Evolutionary conservation across 1,284 basidiomycete genomes (phyloP).

Genomic region (Malassezia yamatoensis): DNA sequence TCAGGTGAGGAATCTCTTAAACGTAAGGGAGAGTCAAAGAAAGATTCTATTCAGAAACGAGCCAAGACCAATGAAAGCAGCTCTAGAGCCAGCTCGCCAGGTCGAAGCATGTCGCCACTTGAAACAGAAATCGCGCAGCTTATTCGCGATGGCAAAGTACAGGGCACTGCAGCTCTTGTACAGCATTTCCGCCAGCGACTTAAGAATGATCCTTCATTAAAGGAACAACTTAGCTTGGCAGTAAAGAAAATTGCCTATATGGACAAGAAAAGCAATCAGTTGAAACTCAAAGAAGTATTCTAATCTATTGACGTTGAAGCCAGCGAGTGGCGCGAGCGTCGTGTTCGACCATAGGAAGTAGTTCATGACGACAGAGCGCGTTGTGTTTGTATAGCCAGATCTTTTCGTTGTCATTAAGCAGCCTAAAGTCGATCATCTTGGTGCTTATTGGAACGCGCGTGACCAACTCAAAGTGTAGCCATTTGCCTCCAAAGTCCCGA

Average conservation of each 20-base stretch:
- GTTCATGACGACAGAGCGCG: slow-evolving; percentile 21
- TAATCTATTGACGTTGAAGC: slow-evolving; percentile 29
- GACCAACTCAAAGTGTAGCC: slow-evolving; percentile 48
- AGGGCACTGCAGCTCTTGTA: slow-evolving; percentile 32
- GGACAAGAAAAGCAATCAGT: slow-evolving; percentile 34
- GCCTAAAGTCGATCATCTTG: slow-evolving; percentile 34
- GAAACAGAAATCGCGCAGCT: slow-evolving; percentile 35
- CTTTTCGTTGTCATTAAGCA: slow-evolving; percentile 37
- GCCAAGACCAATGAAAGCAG: neutral
- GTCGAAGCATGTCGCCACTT: slow-evolving; percentile 23
- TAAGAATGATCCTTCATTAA: slow-evolving; percentile 34
- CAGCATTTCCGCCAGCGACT: slow-evolving; percentile 36
- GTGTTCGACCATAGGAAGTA: slow-evolving; percentile 37
- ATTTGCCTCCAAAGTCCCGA: slow-evolving; percentile 33
- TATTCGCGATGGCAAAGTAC: slow-evolving; percentile 26
- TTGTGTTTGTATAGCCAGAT: slow-evolving; percentile 49
- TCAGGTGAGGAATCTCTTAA: slow-evolving; percentile 5
- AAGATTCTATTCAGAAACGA: slow-evolving; percentile 16
- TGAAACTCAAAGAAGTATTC: slow-evolving; percentile 34
- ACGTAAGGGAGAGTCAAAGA: slow-evolving; percentile 25
- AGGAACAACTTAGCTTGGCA: slow-evolving; percentile 34
- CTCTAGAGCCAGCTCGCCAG: slow-evolving; percentile 9
- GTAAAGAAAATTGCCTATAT: slow-evolving; percentile 35
- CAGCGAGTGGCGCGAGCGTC: slow-evolving; percentile 31
- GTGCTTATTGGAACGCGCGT: slow-evolving; percentile 45